phyloP scores from a whole-genome alignment of 495 filamentous ascomycete genomes.

The Aspergillus coremiiformis region DNA sequence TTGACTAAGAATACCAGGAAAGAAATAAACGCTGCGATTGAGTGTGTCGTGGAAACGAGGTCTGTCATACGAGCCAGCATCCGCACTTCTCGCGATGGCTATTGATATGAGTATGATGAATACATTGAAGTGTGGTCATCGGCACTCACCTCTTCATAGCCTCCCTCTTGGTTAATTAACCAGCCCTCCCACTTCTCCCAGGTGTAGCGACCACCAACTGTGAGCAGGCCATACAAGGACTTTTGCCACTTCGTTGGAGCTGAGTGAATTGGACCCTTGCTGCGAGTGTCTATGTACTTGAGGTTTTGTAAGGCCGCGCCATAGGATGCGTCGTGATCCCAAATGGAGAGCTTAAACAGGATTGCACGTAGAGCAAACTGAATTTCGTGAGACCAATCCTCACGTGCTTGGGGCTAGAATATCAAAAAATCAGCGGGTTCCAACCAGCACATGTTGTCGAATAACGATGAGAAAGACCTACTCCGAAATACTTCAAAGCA shows the following conservation, averaged over 20 bases:
- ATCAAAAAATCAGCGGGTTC: neutral
- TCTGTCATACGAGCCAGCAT: slow-evolving; percentile 62
- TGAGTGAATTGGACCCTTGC: slow-evolving; percentile 50
- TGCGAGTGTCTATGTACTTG: slow-evolving; percentile 78
- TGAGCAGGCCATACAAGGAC: slow-evolving; percentile 70
- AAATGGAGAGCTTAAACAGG: slow-evolving; percentile 90
- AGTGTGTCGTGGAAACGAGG: slow-evolving; percentile 61
- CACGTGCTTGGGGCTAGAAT: slow-evolving; percentile 50
- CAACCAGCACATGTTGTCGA: neutral
- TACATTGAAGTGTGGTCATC: neutral
- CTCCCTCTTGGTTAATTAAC: slow-evolving; percentile 66
- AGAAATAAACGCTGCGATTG: slow-evolving; percentile 69
- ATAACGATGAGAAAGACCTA: slow-evolving; percentile 23
- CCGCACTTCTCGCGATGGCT: slow-evolving; percentile 45
- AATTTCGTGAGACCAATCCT: slow-evolving; percentile 86
- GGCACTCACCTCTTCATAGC: slow-evolving; percentile 51
- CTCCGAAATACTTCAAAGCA: slow-evolving; percentile 79
- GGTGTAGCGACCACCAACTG: slow-evolving; percentile 78
- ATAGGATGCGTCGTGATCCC: slow-evolving; percentile 94
- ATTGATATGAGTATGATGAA: slow-evolving; percentile 18
- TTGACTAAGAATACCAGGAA: slow-evolving; percentile 88
- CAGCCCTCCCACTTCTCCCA: slow-evolving; percentile 89
- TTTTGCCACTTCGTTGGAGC: slow-evolving; percentile 73
- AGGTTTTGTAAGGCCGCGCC: slow-evolving; percentile 89
- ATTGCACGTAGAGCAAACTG: slow-evolving; percentile 65